Base-by-base conservation (phyloP, 805 yeast genomes). In the Barnettozyma siamensis region DNA sequence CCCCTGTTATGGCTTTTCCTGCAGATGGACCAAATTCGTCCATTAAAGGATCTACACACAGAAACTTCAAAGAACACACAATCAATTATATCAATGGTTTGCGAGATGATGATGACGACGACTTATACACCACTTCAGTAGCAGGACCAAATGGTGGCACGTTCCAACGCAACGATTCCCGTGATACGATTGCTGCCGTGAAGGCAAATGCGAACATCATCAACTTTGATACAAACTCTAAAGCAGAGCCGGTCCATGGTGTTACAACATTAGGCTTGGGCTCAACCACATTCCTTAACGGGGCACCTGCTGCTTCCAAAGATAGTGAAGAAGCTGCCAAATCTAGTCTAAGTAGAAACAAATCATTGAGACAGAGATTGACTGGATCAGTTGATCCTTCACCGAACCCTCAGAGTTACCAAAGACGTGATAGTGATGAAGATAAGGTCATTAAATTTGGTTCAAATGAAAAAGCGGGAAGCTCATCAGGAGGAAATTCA, bases 1-100 rank as follows among this genome's bases (percentile, higher is more conserved):
- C 97, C 0, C 99, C 99, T 5, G 96, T 93, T 13, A 69, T 78
- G 67, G 99, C 99, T 1, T 93, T 91, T 72, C 96, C 97, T 0
- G 85, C 75, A 7, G 95, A 91, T 64, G 97, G 98, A 0, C 96
- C 98, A 48, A 93, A 93, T 64, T 83, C 77, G 56, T 75, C 91
- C 6, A 80, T 91, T 46, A 76, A 76, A 51, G 95, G 94, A 19
- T 67, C 75, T 46, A 78, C 75, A 45, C 78, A 76, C 21, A 75
- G 77, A 23, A 63, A 68, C 39, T 66, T 78, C 13, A 82, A 78
- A 54, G 75, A 73, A 33, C 73, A 81, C 31, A 80, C 82, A 37
- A 70, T 83, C 55, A 80, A 86, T 59, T 73, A 78, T 56, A 88
- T 89, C 4, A 83, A 88, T 60, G 97, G 97, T 16, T 77, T 73